Base-by-base conservation (phyloP, 1,139 yeast species). In the Saccharomyces hybrid region DNA sequence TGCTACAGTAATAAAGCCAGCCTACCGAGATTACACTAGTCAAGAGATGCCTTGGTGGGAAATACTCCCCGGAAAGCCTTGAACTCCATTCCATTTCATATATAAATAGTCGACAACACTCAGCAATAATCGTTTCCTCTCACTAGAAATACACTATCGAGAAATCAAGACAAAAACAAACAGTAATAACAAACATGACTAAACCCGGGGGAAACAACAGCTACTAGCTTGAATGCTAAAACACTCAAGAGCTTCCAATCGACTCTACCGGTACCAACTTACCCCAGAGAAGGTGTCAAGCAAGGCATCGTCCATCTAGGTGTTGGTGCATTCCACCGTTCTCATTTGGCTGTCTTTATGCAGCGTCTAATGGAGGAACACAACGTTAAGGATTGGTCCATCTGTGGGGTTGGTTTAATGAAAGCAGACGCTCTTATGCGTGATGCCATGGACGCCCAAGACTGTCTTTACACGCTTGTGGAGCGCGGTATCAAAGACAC, bases 331-430 rank as follows among this genome's bases (percentile, higher is more conserved):
- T 52, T 52, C 21, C 54, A 52, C 21, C 49, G 50, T 51, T 53
- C 53, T 19, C 52, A 48, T 47, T 49, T 42, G 51, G 51, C 51
- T 42, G 55, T 51, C 42, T 54, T 51, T 48, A 48, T 44, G 55
- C 58, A 47, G 53, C 56, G 50, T 51, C 55, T 52, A 57, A 56
- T 52, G 46, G 34, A 52, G 49, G 41, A 52, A 7, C 42, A 52
- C 49, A 44, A 29, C 19, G 16, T 32, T n/a, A 52, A 52, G 31
- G 54, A 52, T 27, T 52, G 54, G 54, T 38, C 54, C 4, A 52
- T 52, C n/a, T 52, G 54, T 28, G 54, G 54, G 14, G 54, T 52
- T 11, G 54, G 54, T 26, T 41, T 52, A 29, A 32, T 52, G 48
- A 52, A 52, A n/a, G 27, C 44, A 7, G 54, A 52, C 16, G 51